A percentile compares a stretch with the other conserved stretches of the same genome.
phyloP scores from a whole-genome alignment of 345 rosid species.

The Salix caprea region DNA sequence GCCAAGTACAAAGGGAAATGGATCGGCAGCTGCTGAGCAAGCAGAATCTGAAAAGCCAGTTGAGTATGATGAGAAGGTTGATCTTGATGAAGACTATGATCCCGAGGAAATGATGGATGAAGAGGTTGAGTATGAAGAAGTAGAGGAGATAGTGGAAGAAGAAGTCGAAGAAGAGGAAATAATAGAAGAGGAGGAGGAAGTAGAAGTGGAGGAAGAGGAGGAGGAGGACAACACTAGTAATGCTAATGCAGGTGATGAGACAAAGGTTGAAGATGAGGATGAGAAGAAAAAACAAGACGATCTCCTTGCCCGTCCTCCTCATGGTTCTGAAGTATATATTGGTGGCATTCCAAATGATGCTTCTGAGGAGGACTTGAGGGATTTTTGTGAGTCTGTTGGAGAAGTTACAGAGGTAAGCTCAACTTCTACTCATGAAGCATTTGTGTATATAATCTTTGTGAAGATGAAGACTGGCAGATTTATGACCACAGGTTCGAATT shows the following conservation, averaged over 20 bases:
- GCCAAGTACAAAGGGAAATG: conserved; percentile 68
- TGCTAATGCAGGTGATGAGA: conserved; percentile 22
- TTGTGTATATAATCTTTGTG: background rate
- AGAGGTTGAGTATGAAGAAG: conserved; percentile 80
- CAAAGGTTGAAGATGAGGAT: conserved; percentile 39
- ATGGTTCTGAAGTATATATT: conserved; percentile 85
- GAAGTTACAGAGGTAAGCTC: conserved; percentile 72
- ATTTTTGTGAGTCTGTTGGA: conserved; percentile 76
- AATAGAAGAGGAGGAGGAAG: conserved; percentile 44
- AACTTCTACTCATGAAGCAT: background rate
- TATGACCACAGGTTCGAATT: conserved; percentile 59
- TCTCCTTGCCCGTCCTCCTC: conserved; percentile 87
- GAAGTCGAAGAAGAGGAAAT: conserved; percentile 59
- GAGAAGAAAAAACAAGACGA: conserved; percentile 59
- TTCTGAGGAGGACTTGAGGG: conserved; percentile 64
- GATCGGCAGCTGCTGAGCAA: conserved; percentile 41
- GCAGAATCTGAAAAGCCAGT: conserved; percentile 46
- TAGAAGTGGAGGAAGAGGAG: conserved; percentile 10
- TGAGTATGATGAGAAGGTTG: conserved; percentile 59
- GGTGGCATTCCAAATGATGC: conserved; percentile 77
- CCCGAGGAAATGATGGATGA: conserved; percentile 69
- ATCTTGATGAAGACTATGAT: conserved; percentile 65
- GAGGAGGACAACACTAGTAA: conserved; percentile 21
- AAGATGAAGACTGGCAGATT: conserved; percentile 9
- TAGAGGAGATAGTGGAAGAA: conserved; percentile 64